Conservation (phyloP, 2,329 filamentous ascomycete genomes). For the Microcyclosporella mali region DNA sequence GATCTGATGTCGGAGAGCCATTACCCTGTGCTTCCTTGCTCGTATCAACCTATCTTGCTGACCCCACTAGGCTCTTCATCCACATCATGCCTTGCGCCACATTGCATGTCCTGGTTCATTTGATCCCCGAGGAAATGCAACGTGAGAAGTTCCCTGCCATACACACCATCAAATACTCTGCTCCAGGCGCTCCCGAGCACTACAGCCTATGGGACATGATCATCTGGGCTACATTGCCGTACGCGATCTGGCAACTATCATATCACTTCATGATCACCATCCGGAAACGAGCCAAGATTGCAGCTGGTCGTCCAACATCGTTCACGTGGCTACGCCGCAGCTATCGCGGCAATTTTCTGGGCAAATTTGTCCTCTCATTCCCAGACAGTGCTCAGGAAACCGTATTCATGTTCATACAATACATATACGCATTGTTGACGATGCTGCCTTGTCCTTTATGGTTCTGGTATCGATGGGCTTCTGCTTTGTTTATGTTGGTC, state of each 20-base stretch:
- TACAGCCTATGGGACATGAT: constrained; percentile 78
- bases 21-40: too few relatives aligned
- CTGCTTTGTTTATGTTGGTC: constrained; percentile 64
- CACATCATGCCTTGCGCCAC: constrained; percentile 98
- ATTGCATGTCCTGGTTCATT: constrained; percentile 84
- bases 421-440: constrained; percentile 79
- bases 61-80: constrained; percentile 68
- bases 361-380: constrained; percentile 72
- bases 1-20: too few relatives aligned
- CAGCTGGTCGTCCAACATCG: constrained; percentile 86
- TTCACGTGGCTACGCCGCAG: constrained; percentile 95
- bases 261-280: constrained; percentile 97
- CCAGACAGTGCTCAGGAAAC: constrained; percentile 73
- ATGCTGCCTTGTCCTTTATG: constrained; percentile 93
- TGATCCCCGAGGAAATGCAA: constrained; percentile 62
- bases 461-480: constrained; percentile 84
- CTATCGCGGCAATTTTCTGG: constrained; percentile 84
- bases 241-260: constrained; percentile 81
- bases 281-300: constrained; percentile 90
- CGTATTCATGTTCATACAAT: constrained; percentile 95
- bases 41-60: too few relatives aligned
- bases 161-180: constrained; percentile 66
- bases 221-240: constrained; percentile 87
- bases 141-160: constrained; percentile 73
- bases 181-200: constrained; percentile 66